A percentile compares a stretch with the other conserved stretches of the same genome.
These are phyloP conservation scores for Quercus phellos DNA, from an alignment of 331 rosid species.

Conservation along the genomic window DNA sequence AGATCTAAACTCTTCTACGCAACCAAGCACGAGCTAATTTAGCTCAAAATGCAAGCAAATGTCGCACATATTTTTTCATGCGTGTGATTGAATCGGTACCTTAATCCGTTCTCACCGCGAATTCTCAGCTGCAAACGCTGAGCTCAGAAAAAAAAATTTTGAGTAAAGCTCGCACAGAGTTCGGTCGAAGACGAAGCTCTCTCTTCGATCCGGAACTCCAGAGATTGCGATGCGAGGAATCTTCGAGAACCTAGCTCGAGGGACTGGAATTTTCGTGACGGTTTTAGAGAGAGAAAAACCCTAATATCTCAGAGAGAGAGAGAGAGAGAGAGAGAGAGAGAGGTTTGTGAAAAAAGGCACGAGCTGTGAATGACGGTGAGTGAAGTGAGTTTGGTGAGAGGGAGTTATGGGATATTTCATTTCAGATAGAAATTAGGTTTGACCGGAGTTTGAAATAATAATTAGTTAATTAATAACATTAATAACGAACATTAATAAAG, in stretches of 20 bases:
- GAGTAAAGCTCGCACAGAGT: not conserved
- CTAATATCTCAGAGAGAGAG: not conserved
- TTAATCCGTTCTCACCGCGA: not conserved
- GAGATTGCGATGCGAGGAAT: conserved; percentile 4
- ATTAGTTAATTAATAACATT: too few relatives aligned
- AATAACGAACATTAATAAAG: not conserved
- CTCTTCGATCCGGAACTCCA: not conserved
- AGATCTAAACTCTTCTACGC: not conserved
- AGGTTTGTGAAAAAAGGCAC: not conserved
- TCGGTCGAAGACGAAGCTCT: not conserved
- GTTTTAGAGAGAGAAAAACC: not conserved
- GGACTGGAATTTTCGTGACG: not conserved
- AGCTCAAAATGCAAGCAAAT: not conserved
- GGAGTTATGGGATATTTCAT: too few relatives aligned
- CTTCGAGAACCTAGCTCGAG: conserved; percentile 28
- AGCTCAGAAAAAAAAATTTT: not conserved
- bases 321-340: not conserved
- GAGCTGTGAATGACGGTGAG: not conserved
- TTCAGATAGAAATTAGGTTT: not conserved
- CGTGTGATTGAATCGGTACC: not conserved
- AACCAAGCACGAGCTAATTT: not conserved
- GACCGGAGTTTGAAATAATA: not conserved
- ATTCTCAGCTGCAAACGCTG: not conserved
- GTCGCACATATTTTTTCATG: not conserved
- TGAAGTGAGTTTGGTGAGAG: not conserved